A percentile compares a stretch with the other conserved stretches of the same genome.
Conservation (phyloP, 1,284 basidiomycete genomes). For the Naganishia liquefaciens region DNA sequence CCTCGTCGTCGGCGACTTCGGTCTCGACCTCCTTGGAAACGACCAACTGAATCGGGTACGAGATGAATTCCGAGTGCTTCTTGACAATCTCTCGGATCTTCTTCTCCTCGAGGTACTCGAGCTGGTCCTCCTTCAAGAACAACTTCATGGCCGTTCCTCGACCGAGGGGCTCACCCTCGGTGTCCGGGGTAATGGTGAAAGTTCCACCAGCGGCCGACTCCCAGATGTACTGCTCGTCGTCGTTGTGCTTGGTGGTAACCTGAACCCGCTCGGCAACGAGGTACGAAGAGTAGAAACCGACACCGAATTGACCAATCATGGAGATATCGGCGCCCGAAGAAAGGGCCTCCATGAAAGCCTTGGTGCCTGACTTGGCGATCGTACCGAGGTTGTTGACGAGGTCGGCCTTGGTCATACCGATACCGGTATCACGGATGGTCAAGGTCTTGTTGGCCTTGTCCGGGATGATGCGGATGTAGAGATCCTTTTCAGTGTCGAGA, state of each 20-base stretch:
- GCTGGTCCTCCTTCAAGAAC: slow-evolving; percentile 97
- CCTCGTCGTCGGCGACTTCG: slow-evolving; percentile 77
- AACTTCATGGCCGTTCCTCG: slow-evolving; percentile 96
- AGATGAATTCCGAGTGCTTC: slow-evolving; percentile 99
- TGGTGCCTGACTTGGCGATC: slow-evolving; percentile 79
- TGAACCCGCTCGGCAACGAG: slow-evolving; percentile 97
- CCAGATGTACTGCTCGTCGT: slow-evolving; percentile 99
- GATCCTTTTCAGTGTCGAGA: slow-evolving; percentile 84
- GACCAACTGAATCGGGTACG: slow-evolving; percentile 97
- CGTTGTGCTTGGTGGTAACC: slow-evolving; percentile 99
- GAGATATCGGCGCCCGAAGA: slow-evolving; percentile 95
- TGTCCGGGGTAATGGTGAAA: slow-evolving; percentile 97
- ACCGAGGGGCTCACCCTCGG: slow-evolving; percentile 81
- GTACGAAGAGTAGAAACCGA: slow-evolving; percentile 97
- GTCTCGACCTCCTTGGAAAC: slow-evolving; percentile 99
- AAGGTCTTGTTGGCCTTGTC: slow-evolving; percentile 96
- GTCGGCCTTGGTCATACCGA: slow-evolving; percentile 87
- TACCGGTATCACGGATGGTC: slow-evolving; percentile 90
- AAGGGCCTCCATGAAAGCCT: slow-evolving; percentile 93
- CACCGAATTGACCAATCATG: slow-evolving; percentile 58
- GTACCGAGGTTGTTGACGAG: slow-evolving; percentile 99
- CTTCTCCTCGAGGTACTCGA: slow-evolving; percentile 99
- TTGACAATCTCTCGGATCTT: slow-evolving; percentile 99
- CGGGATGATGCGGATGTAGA: slow-evolving; percentile 87
- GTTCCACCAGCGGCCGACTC: slow-evolving; percentile 99